Conservation (phyloP, 23 red algal genomes). For the Pyropia yezoensis region DNA sequence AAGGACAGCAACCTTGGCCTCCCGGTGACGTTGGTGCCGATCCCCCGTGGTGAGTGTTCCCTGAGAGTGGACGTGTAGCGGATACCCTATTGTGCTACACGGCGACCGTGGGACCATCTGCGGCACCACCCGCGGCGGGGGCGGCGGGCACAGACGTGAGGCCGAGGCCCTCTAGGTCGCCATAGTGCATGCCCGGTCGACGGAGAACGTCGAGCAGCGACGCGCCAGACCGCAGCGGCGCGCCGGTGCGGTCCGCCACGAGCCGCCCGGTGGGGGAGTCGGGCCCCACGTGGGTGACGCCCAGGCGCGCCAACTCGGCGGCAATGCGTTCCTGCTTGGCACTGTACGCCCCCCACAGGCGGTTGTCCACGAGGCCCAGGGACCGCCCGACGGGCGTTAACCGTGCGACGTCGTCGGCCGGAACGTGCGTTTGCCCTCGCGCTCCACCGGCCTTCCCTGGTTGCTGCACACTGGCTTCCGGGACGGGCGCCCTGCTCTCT, state of each 20-base stretch:
- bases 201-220: conserved; percentile 30
- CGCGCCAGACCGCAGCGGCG: conserved; percentile 28
- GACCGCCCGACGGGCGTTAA: conserved; percentile 75
- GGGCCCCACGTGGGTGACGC: conserved; percentile 16
- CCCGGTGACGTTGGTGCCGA: no score
- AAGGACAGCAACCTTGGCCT: no score
- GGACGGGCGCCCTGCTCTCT: no score
- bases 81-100: no score
- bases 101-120: no score
- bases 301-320: conserved; percentile 44
- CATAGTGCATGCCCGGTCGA: conserved; percentile 66
- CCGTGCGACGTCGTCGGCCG: no score
- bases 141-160: conserved; percentile 2
- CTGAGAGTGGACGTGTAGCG: no score
- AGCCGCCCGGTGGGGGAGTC: conserved; percentile 11
- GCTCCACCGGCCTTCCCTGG: no score
- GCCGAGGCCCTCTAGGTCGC: conserved; percentile 28
- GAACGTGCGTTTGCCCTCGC: no score
- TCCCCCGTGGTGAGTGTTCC: no score
- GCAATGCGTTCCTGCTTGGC: conserved; percentile 59
- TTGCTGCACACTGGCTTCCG: no score
- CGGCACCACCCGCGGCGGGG: no score
- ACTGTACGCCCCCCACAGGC: conserved; percentile 63
- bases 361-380: conserved; percentile 88
- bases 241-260: conserved; percentile 16